phyloP scores from a whole-genome alignment of 1,284 basidiomycete genomes.

The Fomitopsis pinicola region DNA sequence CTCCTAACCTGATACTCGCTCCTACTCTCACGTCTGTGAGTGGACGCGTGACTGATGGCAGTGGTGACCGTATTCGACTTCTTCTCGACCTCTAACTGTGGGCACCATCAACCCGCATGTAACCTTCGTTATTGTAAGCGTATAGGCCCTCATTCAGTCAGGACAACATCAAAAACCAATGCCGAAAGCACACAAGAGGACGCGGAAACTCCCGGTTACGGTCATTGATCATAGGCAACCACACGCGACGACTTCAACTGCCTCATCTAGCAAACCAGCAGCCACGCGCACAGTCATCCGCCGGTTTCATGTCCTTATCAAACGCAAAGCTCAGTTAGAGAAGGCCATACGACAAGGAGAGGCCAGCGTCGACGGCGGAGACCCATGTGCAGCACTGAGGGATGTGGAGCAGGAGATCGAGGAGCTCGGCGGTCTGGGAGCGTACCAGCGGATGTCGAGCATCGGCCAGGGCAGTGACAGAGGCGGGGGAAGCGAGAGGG shows the following conservation, averaged over 20 bases:
- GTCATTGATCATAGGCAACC: neutral
- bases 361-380: slow-evolving; percentile 7
- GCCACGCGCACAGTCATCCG: slow-evolving; percentile 63
- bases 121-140: too few relatives aligned
- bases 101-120: neutral
- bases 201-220: slow-evolving; percentile 28
- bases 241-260: neutral
- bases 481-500: slow-evolving; percentile 81
- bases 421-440: slow-evolving; percentile 67
- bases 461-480: slow-evolving; percentile 76
- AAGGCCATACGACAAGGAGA: slow-evolving; percentile 2
- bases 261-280: slow-evolving; percentile 40
- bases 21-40: neutral
- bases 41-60: neutral
- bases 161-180: slow-evolving; percentile 5
- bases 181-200: slow-evolving; percentile 23
- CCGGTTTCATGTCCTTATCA: slow-evolving; percentile 65
- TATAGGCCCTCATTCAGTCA: too few relatives aligned
- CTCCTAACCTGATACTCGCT: neutral
- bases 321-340: slow-evolving; percentile 47
- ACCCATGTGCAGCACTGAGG: slow-evolving; percentile 32
- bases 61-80: too few relatives aligned
- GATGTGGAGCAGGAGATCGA: slow-evolving; percentile 60
- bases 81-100: too few relatives aligned
- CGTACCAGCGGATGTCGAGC: slow-evolving; percentile 78